Conservation (phyloP, 1,139 yeast genomes). For the Tardiomyces digboiensis region DNA sequence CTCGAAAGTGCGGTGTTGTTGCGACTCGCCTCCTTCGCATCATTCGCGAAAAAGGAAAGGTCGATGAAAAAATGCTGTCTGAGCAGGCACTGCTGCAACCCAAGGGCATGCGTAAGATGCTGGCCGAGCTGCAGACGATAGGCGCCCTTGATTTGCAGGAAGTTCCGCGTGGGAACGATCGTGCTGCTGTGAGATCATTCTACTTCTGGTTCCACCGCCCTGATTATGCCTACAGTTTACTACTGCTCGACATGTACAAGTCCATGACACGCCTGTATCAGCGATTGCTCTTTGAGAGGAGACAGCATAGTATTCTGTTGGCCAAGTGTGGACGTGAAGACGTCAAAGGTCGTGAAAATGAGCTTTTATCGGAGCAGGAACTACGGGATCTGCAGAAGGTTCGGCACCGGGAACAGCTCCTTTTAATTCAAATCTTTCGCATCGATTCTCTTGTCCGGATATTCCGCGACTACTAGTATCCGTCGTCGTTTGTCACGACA, state of each 20-base stretch:
- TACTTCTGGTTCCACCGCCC: constrained; percentile 70
- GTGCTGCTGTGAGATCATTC: constrained; percentile 86
- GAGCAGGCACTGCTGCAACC: constrained; percentile 69
- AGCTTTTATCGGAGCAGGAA: constrained; percentile 66
- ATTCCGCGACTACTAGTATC: constrained; percentile 28
- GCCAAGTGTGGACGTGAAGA: constrained; percentile 84
- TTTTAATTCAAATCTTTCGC: constrained; percentile 25
- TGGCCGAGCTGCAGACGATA: constrained; percentile 26
- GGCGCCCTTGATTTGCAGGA: constrained; percentile 56
- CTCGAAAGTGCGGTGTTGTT: constrained; percentile 34
- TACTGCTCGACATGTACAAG: constrained; percentile 49
- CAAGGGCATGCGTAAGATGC: constrained; percentile 52
- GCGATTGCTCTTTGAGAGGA: constrained; percentile 46
- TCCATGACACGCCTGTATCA: constrained; percentile 58
- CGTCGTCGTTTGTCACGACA: too few species aligned
- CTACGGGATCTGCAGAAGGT: constrained; percentile 57
- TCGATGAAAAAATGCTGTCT: constrained; percentile 79
- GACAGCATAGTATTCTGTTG: constrained; percentile 55
- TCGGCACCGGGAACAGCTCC: constrained; percentile 22
- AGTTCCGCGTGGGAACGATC: constrained; percentile 83
- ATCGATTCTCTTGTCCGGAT: constrained; percentile 29
- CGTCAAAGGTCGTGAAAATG: constrained; percentile 75
- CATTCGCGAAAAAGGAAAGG: constrained; percentile 54
- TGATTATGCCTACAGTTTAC: constrained; percentile 37
- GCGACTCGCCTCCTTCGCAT: constrained; percentile 61